Conservation (phyloP, 2,329 filamentous ascomycete species). For the Pezicula radicicola region DNA sequence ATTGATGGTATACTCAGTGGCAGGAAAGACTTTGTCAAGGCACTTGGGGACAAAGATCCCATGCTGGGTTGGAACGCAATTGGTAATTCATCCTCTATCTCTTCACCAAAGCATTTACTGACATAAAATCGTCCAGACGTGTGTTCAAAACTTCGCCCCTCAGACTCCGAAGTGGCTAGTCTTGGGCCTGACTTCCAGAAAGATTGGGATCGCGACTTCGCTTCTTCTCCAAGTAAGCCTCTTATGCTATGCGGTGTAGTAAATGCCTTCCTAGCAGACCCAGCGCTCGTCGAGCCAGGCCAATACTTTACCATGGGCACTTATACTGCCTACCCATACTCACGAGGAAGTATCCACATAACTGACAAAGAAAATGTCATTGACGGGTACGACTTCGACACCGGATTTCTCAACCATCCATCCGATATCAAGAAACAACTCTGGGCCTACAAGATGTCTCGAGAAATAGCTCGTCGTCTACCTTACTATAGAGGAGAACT, state of each 20-base stretch:
- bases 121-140: conserved; percentile 35
- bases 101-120: background rate
- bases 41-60: conserved; percentile 44
- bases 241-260: conserved; percentile 51
- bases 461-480: conserved; percentile 57
- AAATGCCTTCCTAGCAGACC: conserved; percentile 42
- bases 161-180: conserved; percentile 48
- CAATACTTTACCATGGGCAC: conserved; percentile 52
- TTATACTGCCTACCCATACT: conserved; percentile 59
- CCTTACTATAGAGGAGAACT: conserved; percentile 46
- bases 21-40: conserved; percentile 39
- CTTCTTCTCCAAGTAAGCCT: conserved; percentile 20
- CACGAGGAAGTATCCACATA: conserved; percentile 60
- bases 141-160: conserved; percentile 53
- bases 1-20: conserved; percentile 51
- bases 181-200: conserved; percentile 51
- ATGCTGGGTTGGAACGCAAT: conserved; percentile 55
- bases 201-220: conserved; percentile 55
- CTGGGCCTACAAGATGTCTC: conserved; percentile 64
- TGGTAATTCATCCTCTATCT: conserved; percentile 19
- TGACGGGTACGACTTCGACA: conserved; percentile 51
- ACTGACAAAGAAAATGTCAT: conserved; percentile 35
- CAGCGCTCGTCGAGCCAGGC: conserved; percentile 29
- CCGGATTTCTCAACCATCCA: conserved; percentile 52
- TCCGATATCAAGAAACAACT: conserved; percentile 56